Conservation (phyloP, 345 rosid species). For the Xanthoceras sorbifolium region DNA sequence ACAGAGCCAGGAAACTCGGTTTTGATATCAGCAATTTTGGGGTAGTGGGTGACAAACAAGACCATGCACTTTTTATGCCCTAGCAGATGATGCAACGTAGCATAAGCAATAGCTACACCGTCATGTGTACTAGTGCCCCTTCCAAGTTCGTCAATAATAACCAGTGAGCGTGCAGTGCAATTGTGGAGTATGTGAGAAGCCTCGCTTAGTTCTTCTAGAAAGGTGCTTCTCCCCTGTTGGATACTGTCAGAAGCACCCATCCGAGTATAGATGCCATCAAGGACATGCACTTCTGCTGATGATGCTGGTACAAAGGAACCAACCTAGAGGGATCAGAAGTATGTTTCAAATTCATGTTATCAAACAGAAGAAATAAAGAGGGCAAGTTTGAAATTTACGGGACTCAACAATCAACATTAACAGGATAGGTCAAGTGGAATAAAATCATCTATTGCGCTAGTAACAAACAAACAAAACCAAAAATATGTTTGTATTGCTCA, state of each 20-base stretch:
- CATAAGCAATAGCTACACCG: slow-evolving; percentile 92
- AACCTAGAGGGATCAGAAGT: slow-evolving; percentile 57
- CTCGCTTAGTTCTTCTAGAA: slow-evolving; percentile 90
- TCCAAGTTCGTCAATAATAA: slow-evolving; percentile 92
- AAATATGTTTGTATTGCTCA: slow-evolving; percentile 8
- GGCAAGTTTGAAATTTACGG: not conserved
- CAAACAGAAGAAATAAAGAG: slow-evolving; percentile 13
- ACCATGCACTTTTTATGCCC: slow-evolving; percentile 67
- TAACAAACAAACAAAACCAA: not conserved
- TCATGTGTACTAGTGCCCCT: slow-evolving; percentile 97
- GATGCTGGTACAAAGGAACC: slow-evolving; percentile 97
- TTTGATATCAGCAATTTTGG: slow-evolving; percentile 68
- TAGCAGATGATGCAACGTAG: slow-evolving; percentile 76
- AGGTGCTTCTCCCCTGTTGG: slow-evolving; percentile 91
- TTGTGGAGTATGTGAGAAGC: slow-evolving; percentile 69
- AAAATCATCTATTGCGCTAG: not conserved
- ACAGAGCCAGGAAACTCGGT: slow-evolving; percentile 54
- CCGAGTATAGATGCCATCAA: slow-evolving; percentile 83
- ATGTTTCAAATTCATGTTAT: slow-evolving; percentile 18
- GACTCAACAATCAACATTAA: not conserved
- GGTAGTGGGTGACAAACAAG: slow-evolving; percentile 96
- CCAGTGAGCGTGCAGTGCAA: slow-evolving; percentile 73
- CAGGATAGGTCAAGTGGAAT: not conserved
- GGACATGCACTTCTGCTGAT: slow-evolving; percentile 69
- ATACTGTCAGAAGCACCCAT: slow-evolving; percentile 98